phyloP scores from a whole-genome alignment of 2,329 filamentous ascomycete species.

The Cercospora beticola region DNA sequence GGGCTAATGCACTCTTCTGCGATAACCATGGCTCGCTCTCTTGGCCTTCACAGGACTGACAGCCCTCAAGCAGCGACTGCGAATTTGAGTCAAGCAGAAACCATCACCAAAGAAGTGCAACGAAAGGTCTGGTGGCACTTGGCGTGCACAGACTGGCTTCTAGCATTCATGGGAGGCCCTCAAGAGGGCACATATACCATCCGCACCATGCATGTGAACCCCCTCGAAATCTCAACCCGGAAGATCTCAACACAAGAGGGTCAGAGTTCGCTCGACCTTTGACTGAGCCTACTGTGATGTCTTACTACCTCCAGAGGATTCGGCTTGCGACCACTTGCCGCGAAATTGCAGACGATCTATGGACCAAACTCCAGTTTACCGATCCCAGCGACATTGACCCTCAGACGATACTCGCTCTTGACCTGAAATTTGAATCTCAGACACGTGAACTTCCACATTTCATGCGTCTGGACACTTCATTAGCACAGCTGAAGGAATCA shows the following conservation, averaged over 20 bases:
- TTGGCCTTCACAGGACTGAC: slow-evolving; percentile 31
- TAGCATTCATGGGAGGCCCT: slow-evolving; percentile 45
- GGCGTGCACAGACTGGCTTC: slow-evolving; percentile 31
- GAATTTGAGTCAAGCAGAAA: slow-evolving; percentile 13
- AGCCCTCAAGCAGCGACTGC: background rate
- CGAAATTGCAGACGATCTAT: slow-evolving; percentile 40
- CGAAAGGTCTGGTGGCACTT: slow-evolving; percentile 35
- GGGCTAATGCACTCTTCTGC: slow-evolving; percentile 27
- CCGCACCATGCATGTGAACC: slow-evolving; percentile 43
- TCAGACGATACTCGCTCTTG: slow-evolving; percentile 22
- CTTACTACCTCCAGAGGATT: slow-evolving; percentile 47
- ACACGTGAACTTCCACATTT: slow-evolving; percentile 24
- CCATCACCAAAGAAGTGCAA: slow-evolving; percentile 30
- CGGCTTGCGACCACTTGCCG: slow-evolving; percentile 44
- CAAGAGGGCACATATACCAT: slow-evolving; percentile 48
- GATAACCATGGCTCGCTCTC: slow-evolving; percentile 26
- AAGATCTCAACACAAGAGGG: slow-evolving; percentile 35
- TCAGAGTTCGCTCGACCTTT: slow-evolving; percentile 33
- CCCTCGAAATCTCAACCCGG: slow-evolving; percentile 47
- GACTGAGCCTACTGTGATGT: slow-evolving; percentile 46
- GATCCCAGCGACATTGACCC: slow-evolving; percentile 23
- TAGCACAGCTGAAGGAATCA: slow-evolving; percentile 12
- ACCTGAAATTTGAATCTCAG: slow-evolving; percentile 24
- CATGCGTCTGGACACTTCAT: slow-evolving; percentile 17
- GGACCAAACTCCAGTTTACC: slow-evolving; percentile 27